Evolutionary conservation across 768 basidiomycete species (phyloP), one percentile per base, ranked within the genome.

Genomic region (Phaeolepiota aurea): DNA sequence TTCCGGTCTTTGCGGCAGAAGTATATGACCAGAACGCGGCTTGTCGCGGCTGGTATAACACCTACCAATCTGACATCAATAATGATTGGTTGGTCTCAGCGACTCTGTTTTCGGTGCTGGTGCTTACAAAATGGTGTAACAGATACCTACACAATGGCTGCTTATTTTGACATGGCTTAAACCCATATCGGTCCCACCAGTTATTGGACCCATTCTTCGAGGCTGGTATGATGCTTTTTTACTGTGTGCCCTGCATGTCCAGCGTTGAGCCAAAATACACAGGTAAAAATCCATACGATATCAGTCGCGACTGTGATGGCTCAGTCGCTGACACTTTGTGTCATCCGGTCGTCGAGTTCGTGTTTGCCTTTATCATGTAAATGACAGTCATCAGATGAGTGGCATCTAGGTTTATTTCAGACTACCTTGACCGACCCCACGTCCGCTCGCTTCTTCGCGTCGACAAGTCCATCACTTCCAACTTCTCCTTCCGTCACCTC

Each of bases 1-100:
- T 86, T 1, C 83, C 81, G 0, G 62, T 83, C 1, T 90, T 90
- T 46, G 87, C 86, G 0, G 71, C 82, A 12, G 79, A 80, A 21
- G 77, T 90, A 9, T 74, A 79, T 37, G 87, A 90, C 57, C 76
- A 81, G 48, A 89, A 91, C 55, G 50, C 57, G 35, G 20, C 64
- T 82, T 7, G 56, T 65, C 30, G 56, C 68, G n/a, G 74, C 63
- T 7, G 82, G 71, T 54, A 12, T 81, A 69, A 45, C 71, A 58
- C 49, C 66, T 47, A 50, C 89, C 47, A 87, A 88, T 54, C 63
- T 90, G 3, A 62, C 74, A 41, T 81, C 76, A 43, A 68, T 85
- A n/a, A 63, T 88, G 55, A 87, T 89, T 42, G 86, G 82, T 48
- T 65, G 63, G 52, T 44, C 7, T 4, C 18, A 32, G 19, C 28